Evolutionary conservation across 345 rosid genomes (phyloP).

Genomic region (Moringa oleifera): DNA sequence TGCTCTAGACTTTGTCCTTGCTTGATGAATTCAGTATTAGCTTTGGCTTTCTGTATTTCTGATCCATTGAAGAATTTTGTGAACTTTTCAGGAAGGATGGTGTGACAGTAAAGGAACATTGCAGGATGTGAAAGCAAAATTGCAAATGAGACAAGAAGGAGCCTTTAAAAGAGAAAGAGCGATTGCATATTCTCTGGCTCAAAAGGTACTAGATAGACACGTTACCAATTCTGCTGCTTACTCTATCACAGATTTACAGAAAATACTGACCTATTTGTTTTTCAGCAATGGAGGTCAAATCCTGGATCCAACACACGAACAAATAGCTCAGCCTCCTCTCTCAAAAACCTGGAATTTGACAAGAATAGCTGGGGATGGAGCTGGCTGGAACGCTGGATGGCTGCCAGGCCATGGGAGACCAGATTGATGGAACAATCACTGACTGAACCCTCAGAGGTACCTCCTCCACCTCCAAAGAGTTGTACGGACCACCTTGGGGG

Average conservation of each 20-base stretch:
- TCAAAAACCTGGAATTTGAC: conserved; percentile 60
- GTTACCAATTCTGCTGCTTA: not conserved
- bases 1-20: conserved; percentile 7
- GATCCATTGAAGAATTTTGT: no score
- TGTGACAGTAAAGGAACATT: conserved; percentile 92
- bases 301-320: conserved; percentile 29
- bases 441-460: conserved; percentile 25
- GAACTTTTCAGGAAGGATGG: conserved; percentile 74
- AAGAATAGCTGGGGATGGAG: conserved; percentile 92
- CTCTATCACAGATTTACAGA: no score
- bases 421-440: conserved; percentile 64
- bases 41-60: no score
- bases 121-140: conserved; percentile 57
- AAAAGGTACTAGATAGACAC: conserved; percentile 44
- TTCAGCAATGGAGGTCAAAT: conserved; percentile 70
- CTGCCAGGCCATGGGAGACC: conserved; percentile 94
- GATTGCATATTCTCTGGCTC: conserved; percentile 82
- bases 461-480: conserved; percentile 38
- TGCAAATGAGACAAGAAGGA: conserved; percentile 86
- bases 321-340: conserved; percentile 26
- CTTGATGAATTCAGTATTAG: no score
- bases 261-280: not conserved
- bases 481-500: conserved; percentile 20
- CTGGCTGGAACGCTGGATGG: conserved; percentile 99
- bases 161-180: conserved; percentile 91